These are phyloP conservation scores for Mucor sp. DNA, from an alignment of 371 early-diverging fungal species.

Conservation along the genomic window DNA sequence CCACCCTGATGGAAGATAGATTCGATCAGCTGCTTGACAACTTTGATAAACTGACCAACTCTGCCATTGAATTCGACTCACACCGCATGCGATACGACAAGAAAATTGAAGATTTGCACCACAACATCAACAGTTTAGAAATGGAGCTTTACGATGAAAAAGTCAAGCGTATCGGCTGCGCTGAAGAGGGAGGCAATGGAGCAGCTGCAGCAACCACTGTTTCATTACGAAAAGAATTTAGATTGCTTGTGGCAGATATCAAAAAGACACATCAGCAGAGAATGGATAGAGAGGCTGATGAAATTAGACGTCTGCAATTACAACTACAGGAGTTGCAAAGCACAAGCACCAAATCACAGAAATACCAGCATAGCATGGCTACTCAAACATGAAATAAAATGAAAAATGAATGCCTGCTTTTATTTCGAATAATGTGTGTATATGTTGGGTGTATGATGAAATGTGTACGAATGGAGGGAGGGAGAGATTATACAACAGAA, in stretches of 20 bases:
- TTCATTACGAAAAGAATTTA: conserved; percentile 61
- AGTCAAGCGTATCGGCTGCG: conserved; percentile 33
- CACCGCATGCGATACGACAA: conserved; percentile 49
- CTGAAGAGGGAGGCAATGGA: background rate
- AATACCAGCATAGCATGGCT: conserved; percentile 7
- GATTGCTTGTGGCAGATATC: conserved; percentile 55
- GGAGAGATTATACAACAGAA: no score
- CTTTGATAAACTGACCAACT: conserved; percentile 52
- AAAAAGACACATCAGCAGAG: conserved; percentile 55
- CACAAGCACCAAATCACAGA: background rate
- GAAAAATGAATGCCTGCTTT: background rate
- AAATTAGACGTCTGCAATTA: conserved; percentile 44
- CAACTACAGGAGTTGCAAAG: conserved; percentile 40
- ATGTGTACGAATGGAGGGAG: background rate
- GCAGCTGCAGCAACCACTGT: conserved; percentile 42
- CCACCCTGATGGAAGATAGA: conserved; percentile 36
- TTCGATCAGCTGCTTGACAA: conserved; percentile 52
- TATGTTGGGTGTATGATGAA: background rate
- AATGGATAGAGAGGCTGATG: conserved; percentile 54
- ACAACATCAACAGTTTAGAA: conserved; percentile 35
- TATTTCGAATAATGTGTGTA: background rate
- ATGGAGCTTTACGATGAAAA: conserved; percentile 42
- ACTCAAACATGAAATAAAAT: conserved; percentile 7
- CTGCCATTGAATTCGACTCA: conserved; percentile 56
- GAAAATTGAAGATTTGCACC: conserved; percentile 32